Evolutionary conservation across 2,329 filamentous ascomycete genomes (phyloP).

Genomic region (Colletotrichum eremochloae): DNA sequence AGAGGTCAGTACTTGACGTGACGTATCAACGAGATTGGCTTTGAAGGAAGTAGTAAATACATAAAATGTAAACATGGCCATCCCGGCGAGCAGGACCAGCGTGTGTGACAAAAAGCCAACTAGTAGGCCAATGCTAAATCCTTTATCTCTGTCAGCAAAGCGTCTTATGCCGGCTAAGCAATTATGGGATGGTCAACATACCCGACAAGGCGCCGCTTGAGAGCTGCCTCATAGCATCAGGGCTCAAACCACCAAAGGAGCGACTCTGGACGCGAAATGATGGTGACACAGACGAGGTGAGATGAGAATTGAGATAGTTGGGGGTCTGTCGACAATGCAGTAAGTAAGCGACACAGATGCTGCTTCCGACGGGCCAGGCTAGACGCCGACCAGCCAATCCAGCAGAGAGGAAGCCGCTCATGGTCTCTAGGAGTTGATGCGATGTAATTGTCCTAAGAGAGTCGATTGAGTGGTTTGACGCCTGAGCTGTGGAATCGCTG

Average conservation of each 20-base stretch:
- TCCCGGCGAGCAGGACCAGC: conserved; percentile 75
- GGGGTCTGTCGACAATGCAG: conserved; percentile 15
- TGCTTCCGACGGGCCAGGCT: conserved; percentile 28
- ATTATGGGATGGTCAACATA: neutral
- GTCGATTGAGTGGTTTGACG: neutral
- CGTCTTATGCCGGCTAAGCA: too few relatives aligned
- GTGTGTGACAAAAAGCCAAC: conserved; percentile 79
- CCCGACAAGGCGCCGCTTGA: conserved; percentile 39
- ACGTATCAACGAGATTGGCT: neutral
- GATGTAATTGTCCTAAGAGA: neutral
- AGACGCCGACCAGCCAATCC: conserved; percentile 17
- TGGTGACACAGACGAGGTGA: neutral
- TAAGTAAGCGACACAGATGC: conserved; percentile 27
- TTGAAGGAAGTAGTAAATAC: conserved; percentile 55
- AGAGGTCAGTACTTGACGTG: conserved; percentile 4
- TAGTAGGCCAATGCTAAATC: conserved; percentile 73
- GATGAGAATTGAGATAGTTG: conserved; percentile 12
- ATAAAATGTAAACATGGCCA: conserved; percentile 74
- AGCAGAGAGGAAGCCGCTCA: conserved; percentile 24
- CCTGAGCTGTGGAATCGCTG: neutral
- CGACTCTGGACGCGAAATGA: neutral
- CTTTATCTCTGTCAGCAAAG: conserved; percentile 52
- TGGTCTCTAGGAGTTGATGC: neutral
- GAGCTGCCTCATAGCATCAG: conserved; percentile 35
- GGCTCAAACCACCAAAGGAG: conserved; percentile 18